phyloP scores from a whole-genome alignment of 1,139 yeast species.

The Candida pseudoviswanathii region DNA sequence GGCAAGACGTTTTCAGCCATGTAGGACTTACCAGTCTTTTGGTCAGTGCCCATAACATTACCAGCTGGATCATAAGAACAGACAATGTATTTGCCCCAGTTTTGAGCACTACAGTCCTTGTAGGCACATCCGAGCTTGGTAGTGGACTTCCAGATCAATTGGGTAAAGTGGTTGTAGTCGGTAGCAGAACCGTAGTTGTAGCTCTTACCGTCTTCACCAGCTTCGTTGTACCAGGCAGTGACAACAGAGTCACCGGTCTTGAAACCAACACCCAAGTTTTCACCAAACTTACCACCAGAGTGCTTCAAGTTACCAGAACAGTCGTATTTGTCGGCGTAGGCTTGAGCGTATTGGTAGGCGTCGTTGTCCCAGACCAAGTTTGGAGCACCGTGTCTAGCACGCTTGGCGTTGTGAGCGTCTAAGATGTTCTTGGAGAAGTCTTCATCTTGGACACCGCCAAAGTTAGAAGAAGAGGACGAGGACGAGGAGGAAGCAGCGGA shows the following conservation, averaged over 20 bases:
- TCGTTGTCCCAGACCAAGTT: constrained; percentile 64
- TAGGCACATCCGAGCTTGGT: constrained; percentile 77
- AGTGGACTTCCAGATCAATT: constrained; percentile 77
- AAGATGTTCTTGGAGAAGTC: constrained; percentile 32
- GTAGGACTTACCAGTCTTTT: constrained; percentile 7
- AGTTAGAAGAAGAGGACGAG: constrained; percentile 8
- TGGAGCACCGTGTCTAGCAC: constrained; percentile 66
- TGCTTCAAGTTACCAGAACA: constrained; percentile 72
- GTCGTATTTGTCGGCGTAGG: constrained; percentile 66
- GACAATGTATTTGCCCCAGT: constrained; percentile 53
- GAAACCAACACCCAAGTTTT: constrained; percentile 82
- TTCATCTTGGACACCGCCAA: constrained; percentile 15
- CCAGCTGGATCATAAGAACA: constrained; percentile 59
- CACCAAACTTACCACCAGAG: constrained; percentile 82
- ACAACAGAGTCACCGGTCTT: constrained; percentile 56
- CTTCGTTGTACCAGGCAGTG: constrained; percentile 82
- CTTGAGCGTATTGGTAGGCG: constrained; percentile 68
- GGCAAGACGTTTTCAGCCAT: constrained; percentile 7
- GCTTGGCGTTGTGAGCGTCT: constrained; percentile 65
- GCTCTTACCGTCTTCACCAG: constrained; percentile 28
- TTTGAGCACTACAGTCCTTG: constrained; percentile 48
- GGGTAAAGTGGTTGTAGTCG: constrained; percentile 65
- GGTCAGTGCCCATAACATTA: constrained; percentile 28
- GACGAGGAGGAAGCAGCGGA: constrained; percentile 12
- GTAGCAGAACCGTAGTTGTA: constrained; percentile 52